Evolutionary conservation across 495 filamentous ascomycete species (phyloP), one percentile per base, ranked within the genome.

Genomic region (Neurospora terricola): DNA sequence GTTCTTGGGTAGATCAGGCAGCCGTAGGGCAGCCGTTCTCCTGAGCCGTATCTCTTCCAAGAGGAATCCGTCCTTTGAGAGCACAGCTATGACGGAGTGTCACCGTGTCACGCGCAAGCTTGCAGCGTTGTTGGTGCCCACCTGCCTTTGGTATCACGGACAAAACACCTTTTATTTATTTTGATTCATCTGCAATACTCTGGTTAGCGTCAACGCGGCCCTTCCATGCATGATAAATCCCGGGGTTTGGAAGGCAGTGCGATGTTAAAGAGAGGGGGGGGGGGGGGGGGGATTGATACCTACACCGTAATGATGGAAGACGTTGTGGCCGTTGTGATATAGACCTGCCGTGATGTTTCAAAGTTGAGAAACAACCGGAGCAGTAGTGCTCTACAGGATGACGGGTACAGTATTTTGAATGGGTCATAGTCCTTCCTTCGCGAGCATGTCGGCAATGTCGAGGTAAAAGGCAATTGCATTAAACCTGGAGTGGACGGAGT

Each of bases 381-480:
- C 45, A 54, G 45, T 6, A 54, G 12, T 30, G 54, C 1, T 30
- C 12, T 62, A 18, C 14, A 2, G 10, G 5, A 59, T 30, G 12
- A 62, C 54, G 23, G 23, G 54, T 12, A 62, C 11, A 6, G 12
- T 16, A 30, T 62, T 59, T 30, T 30, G 5, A 4, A 18, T 5
- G 23, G 27, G 12, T 66, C 54, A 93, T 40, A 92, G 78, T 5
- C 88, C 90, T 75, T 93, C 90, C 72, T 91, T 90, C 2, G 92
- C 90, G 18, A 94, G 85, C 91, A 93, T 94, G 78, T 94, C 92
- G 81, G 91, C 90, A 80, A 98, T 96, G 76, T 91, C 92, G 38
- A 97, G 88, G 78, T 98, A 98, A 77, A 98, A 97, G 0, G 95
- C 94, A 76, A 98, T 91, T 5, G 94, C 95, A 78, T 98, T 98